These are phyloP conservation scores for Hymenoscyphus linearis DNA, from an alignment of 2,329 filamentous ascomycete species.

Conservation along the genomic window DNA sequence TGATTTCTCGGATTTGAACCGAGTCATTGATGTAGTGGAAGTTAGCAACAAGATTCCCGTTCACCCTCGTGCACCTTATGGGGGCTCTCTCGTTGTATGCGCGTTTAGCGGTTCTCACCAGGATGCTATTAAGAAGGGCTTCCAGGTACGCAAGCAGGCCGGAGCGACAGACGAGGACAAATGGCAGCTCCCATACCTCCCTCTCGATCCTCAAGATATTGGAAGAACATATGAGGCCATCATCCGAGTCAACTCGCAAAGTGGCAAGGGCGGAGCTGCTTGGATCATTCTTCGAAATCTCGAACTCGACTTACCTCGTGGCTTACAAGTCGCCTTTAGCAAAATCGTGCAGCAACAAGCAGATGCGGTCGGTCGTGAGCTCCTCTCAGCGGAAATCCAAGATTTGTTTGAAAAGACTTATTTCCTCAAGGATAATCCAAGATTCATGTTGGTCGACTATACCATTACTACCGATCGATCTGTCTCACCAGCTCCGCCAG, in stretches of 20 bases:
- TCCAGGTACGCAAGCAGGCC: conserved; percentile 62
- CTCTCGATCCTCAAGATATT: conserved; percentile 87
- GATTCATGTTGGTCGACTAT: conserved; percentile 87
- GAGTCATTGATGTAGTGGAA: conserved; percentile 84
- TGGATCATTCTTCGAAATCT: conserved; percentile 90
- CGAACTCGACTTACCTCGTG: conserved; percentile 86
- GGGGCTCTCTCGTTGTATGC: conserved; percentile 83
- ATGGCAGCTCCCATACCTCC: conserved; percentile 89
- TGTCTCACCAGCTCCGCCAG: conserved; percentile 62
- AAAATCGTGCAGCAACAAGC: conserved; percentile 78
- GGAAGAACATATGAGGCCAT: conserved; percentile 96
- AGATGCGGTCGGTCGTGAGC: conserved; percentile 76
- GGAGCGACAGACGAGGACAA: conserved; percentile 55
- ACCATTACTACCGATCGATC: conserved; percentile 82
- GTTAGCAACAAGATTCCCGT: conserved; percentile 92
- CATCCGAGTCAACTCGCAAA: conserved; percentile 96
- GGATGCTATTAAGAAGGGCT: conserved; percentile 93
- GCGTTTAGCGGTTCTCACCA: conserved; percentile 91
- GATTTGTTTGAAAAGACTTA: conserved; percentile 86
- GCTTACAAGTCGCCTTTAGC: conserved; percentile 86
- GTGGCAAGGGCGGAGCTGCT: conserved; percentile 87
- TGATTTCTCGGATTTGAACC: conserved; percentile 85
- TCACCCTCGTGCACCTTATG: conserved; percentile 84
- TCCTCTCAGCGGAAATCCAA: conserved; percentile 78
- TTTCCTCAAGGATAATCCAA: conserved; percentile 74